Base-by-base conservation (phyloP, 2,329 filamentous ascomycete genomes). In the Nemania serpens region DNA sequence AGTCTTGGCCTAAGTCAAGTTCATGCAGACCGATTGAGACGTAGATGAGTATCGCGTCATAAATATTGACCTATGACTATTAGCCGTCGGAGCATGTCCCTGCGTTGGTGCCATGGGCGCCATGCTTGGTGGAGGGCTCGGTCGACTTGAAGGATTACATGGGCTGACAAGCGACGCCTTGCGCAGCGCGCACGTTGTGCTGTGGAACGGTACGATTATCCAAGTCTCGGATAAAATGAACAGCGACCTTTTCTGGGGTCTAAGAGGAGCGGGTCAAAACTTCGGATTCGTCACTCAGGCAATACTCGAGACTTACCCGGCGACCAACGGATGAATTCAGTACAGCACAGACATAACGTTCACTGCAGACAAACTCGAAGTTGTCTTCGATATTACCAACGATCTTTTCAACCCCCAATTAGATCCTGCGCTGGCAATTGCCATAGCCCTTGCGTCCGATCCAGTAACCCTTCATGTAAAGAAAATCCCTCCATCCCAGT, bases 191-290 rank as follows among this genome's bases (percentile, higher is more conserved):
- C 34, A 20, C 1, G 11, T 55, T n/a, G 20, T 22, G 3, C 17
- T 17, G 5, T 45, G 41, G 25, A 22, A 39, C 12, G 53, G 43
- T 15, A 42, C n/a, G 7, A 25, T 29, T 12, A 13, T 55, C 5
- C 3, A 37, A 3, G 43, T 22, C 4, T 55, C 53, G 1, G 5
- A 22, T 3, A 34, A n/a, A 2, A 11, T 15, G 15, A 25, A 55
- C 13, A 1, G 2, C 3, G 43, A 55, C 36, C n/a, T 55, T 1
- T 55, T 55, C 15, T 55, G 53, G 53, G 53, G 15, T 2, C 20
- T 55, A 2, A 34, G 43, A 5, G 53, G 53, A 9, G 53, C 53
- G 34, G 53, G 53, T 4, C 41, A 15, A 1, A 55, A 55, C 12
- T 49, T 55, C n/a, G 53, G 43, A 2, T 4, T 55, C 3, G 15